Conservation (phyloP, 2,329 filamentous ascomycete genomes). For the Calonectria pteridis region DNA sequence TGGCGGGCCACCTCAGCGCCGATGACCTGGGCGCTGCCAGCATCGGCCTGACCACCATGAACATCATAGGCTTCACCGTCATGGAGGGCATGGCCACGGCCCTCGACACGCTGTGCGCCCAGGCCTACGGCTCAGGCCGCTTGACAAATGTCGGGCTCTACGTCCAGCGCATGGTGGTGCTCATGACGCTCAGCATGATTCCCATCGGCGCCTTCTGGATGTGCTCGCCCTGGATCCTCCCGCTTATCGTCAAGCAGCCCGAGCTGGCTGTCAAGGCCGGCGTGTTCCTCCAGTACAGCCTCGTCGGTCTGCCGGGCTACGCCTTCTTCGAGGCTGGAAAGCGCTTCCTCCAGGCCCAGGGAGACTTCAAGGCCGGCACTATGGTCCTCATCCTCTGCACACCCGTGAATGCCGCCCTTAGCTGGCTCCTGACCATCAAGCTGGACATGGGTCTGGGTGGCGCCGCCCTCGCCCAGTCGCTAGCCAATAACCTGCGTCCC, state of each 20-base stretch:
- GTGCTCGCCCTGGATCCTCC: constrained; percentile 59
- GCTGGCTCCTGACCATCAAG: constrained; percentile 61
- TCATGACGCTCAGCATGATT: constrained; percentile 61
- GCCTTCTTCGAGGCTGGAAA: constrained; percentile 67
- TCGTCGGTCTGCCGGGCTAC: constrained; percentile 65
- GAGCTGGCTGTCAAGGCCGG: constrained; percentile 63
- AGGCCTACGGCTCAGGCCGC: constrained; percentile 53
- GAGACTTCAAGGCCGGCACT: constrained; percentile 63
- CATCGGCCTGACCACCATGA: constrained; percentile 65
- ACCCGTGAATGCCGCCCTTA: constrained; percentile 61
- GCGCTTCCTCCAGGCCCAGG: constrained; percentile 67
- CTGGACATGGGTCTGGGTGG: constrained; percentile 61
- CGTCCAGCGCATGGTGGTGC: constrained; percentile 63
- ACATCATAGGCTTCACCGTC: constrained; percentile 64
- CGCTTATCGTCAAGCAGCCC: constrained; percentile 61
- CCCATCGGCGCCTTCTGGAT: constrained; percentile 64
- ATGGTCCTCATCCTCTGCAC: constrained; percentile 61
- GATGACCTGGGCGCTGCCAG: constrained; percentile 65
- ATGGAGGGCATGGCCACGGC: constrained; percentile 45
- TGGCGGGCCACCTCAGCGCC: constrained; percentile 65
- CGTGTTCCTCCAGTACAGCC: constrained; percentile 60
- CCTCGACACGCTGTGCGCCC: constrained; percentile 43
- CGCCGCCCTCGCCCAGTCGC: constrained; percentile 63
- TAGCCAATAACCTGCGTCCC: constrained; percentile 63
- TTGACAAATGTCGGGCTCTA: constrained; percentile 64